Evolutionary conservation across 2,329 filamentous ascomycete species (phyloP), one percentile per base, ranked within the genome.

Genomic region (Ciborinia camelliae): DNA sequence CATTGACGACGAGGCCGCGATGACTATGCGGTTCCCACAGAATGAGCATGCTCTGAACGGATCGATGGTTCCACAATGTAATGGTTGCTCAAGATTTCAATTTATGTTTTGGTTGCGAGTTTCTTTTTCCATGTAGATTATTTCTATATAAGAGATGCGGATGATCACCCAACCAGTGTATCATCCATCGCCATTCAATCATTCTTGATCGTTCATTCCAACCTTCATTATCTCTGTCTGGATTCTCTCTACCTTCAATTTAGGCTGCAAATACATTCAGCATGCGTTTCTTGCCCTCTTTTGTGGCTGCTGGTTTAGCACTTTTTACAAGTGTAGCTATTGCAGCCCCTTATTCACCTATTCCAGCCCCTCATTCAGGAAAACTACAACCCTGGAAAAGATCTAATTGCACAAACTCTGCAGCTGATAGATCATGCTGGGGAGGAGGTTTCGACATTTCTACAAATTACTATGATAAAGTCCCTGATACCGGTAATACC

Each of bases 401-500:
- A 39, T 28, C 28, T 32, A 15, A 8, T 8, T 55, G 52, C 20
- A 23, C 20, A 37, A 39, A 66, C 41, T n/a, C 64, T 60, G 67
- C 66, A 23, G 32, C 28, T 37, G 57, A 68, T 58, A 64, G 68
- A 15, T 65, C 66, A 5, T 68, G 65, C 50, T 81, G 81, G 81
- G 81, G 81, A 28, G 75, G 82, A 28, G 75, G 82, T 48, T 80
- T 79, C 65, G 79, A 78, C 48, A 76, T 83, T 55, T 73, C 78
- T 48, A 80, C 76, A 5, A 73, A 78, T 59, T 77, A 77, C 65
- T 72, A 71, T 18, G 68, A 68, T 23, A 70, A 73, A 28, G 71
- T 68, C n/a, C 76, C 77, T 5, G 71, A 77, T 54, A 79, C 77
- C 20, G 76, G 77, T 26, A 79, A 84, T 2, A 84, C 82, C 32